Evolutionary conservation across 2,329 filamentous ascomycete genomes (phyloP).

Genomic region (Penicillium sp.): DNA sequence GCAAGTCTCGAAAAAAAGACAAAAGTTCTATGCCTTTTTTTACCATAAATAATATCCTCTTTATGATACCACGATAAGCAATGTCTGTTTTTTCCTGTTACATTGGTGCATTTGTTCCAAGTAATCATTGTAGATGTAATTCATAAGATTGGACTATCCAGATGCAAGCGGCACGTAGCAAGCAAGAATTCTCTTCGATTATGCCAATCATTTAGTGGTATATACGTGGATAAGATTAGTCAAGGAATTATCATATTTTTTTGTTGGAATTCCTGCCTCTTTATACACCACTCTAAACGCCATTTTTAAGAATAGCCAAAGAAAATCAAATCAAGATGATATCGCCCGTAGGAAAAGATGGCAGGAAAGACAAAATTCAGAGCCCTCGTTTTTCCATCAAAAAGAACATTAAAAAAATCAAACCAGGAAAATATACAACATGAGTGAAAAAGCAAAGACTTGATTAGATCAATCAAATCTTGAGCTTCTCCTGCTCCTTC

Average conservation of each 20-base stretch:
- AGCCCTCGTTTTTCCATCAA: constrained; percentile 8
- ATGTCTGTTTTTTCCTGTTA: constrained; percentile 1
- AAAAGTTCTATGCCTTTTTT: neutral
- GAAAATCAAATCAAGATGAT: constrained; percentile 11
- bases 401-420: constrained; percentile 10
- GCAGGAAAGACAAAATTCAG: constrained; percentile 17
- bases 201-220: neutral
- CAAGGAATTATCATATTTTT: constrained; percentile 20
- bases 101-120: neutral
- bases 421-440: constrained; percentile 18
- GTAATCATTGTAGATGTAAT: neutral
- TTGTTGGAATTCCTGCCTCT: constrained; percentile 28
- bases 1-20: neutral
- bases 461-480: constrained; percentile 44
- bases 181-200: no score
- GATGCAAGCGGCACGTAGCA: no score
- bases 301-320: constrained; percentile 1
- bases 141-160: no score
- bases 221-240: neutral
- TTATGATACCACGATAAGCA: constrained; percentile 14
- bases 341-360: constrained; percentile 13
- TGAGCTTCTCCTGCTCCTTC: constrained; percentile 57
- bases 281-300: constrained; percentile 31
- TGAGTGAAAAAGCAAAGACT: neutral
- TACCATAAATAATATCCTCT: neutral